Base-by-base conservation (phyloP, 768 basidiomycete genomes). In the Boletus rubroflammeus region DNA sequence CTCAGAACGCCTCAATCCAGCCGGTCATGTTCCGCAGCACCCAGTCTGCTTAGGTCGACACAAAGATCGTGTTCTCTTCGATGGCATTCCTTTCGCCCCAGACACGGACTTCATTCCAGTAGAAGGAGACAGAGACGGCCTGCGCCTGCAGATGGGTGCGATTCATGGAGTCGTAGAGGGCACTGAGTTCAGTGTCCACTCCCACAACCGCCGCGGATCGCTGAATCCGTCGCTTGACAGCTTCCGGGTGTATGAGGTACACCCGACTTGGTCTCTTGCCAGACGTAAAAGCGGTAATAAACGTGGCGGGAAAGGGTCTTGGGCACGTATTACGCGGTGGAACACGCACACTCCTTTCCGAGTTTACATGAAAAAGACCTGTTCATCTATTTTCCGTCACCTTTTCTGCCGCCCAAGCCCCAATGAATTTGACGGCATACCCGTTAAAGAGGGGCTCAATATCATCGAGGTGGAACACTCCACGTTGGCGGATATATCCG, bases 91-190 rank as follows among this genome's bases (percentile, higher is more conserved):
- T 23, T 86, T 87, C 62, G 61, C 69, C 35, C 65, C 75, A 26
- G 81, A 86, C 62, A 64, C 69, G 19, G 70, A 71, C 34, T 81
- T 79, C 52, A 73, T 82, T 49, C 68, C 78, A 14, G 76, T 78
- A 35, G 72, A 73, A 42, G 63, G 74, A 17, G 68, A 76, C 44
- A 68, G 70, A 31, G 72, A 75, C 21, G 62, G 66, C 38, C 59
- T 85, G 42, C 78, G 78, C 55, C 67, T 88, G 31, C 78, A 78
- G 32, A 77, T 80, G 35, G 86, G 86, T 13, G 75, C 78, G 1
- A 78, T 82, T 5, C 84, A 86, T 55, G 86, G 86, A 2, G 72
- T 88, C 19, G 75, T 78, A n/a, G 77, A 79, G 55, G 86, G 84
- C 44, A 83, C 78, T 9, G 81, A 85, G 57, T 76, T 88, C 55